A percentile compares a stretch with the other conserved stretches of the same genome.
Conservation (phyloP, 768 basidiomycete species). For the Hygrocybe punicea region DNA sequence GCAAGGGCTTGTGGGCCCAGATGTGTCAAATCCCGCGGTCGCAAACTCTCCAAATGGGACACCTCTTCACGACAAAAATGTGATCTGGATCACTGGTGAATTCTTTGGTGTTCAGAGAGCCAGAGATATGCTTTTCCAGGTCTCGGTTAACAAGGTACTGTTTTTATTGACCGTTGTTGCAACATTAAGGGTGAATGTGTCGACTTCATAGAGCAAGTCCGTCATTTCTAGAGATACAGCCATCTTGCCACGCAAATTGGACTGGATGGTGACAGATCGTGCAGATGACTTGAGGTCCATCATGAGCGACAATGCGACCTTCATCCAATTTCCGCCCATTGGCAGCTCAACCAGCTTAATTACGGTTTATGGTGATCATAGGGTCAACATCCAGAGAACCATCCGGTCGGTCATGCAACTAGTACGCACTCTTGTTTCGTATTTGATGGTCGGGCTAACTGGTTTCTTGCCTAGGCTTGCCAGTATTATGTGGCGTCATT, state of each 20-base stretch:
- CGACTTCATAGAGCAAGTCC: constrained; percentile 63
- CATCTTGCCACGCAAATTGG: constrained; percentile 91
- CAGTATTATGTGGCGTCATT: constrained; percentile 96
- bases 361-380: constrained; percentile 89
- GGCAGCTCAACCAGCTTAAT: constrained; percentile 92
- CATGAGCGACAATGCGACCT: constrained; percentile 96
- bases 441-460: neutral
- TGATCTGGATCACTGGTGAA: constrained; percentile 96
- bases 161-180: neutral
- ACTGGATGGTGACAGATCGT: constrained; percentile 98
- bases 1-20: constrained; percentile 77
- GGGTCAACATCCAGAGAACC: constrained; percentile 91
- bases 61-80: constrained; percentile 53
- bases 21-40: constrained; percentile 44
- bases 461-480: constrained; percentile 59
- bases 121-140: constrained; percentile 89
- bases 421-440: constrained; percentile 49
- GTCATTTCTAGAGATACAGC: constrained; percentile 92
- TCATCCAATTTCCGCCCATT: constrained; percentile 88
- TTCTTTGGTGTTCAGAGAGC: constrained; percentile 95
- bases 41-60: constrained; percentile 38
- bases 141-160: constrained; percentile 77
- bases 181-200: neutral
- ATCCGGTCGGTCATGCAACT: constrained; percentile 93
- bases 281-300: constrained; percentile 86